Base-by-base conservation (phyloP, 805 yeast genomes). In the Hagleromyces aurorensis region DNA sequence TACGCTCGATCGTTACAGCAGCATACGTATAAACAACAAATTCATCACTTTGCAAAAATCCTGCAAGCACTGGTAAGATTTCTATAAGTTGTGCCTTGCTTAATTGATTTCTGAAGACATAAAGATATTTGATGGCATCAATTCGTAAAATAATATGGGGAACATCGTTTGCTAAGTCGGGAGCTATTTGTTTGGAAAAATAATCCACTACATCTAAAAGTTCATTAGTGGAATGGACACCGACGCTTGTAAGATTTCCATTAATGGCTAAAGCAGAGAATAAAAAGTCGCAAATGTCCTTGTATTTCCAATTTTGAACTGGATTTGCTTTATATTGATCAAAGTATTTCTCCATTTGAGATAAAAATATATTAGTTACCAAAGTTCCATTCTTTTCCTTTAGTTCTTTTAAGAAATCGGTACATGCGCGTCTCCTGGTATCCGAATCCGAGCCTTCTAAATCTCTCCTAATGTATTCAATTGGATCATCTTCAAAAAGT, bases 401-500 rank as follows among this genome's bases (percentile, higher is more conserved):
- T 44, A 91, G 67, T 45, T 85, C 94, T 38, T 93, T 72, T 43
- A 91, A 63, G 49, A 91, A 86, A 48, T 85, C 96, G 2, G 94
- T 83, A n/a, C 96, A 77, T 0, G 95, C 76, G 44, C 93, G 75
- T 57, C 96, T 71, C 57, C 99, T 73, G 1, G 96, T 79, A 50
- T 87, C 97, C 9, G 80, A 72, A 52, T 89, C 97, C 0, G 94
- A 78, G 5, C 97, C 97, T 59, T 93, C 98, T 25, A 93, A 65
- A 56, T 91, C 98, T 38, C 94, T 70, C 48, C 97, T 72, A 13
- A 87, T 87, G 52, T 69, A 91, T 47, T 84, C 93, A 32, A 91
- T 79, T 20, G 98, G 98, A 52, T 91, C 98, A 58, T 91, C 98
- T 57, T 91, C 98, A 55, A 91, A 89, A 38, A 78, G 57, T 56